Conservation (phyloP, 108 stramenopile species). For the Skeletonema potamos region DNA sequence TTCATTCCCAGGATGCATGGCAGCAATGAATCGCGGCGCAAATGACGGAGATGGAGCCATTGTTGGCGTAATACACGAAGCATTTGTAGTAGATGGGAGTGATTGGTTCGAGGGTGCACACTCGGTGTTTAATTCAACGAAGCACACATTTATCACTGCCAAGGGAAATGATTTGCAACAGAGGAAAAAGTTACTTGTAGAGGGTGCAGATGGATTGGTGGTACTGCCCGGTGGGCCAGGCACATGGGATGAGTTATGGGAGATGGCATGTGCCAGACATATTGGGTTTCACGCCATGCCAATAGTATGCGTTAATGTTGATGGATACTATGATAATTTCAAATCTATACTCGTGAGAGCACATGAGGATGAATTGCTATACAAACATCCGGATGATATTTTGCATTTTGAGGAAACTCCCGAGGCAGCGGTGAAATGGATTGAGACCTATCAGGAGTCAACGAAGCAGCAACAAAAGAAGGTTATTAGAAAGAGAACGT, state of each 20-base stretch:
- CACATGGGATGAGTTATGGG: slow-evolving; percentile 92
- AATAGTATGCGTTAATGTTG: slow-evolving; percentile 86
- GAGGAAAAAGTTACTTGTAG: slow-evolving; percentile 80
- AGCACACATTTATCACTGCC: slow-evolving; percentile 70
- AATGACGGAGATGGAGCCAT: slow-evolving; percentile 71
- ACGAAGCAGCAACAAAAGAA: slow-evolving; percentile 6
- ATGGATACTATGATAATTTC: slow-evolving; percentile 85
- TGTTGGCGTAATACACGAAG: slow-evolving; percentile 91
- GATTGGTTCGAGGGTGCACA: slow-evolving; percentile 63
- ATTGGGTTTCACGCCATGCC: slow-evolving; percentile 68
- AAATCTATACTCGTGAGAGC: slow-evolving; percentile 66
- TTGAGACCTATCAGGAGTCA: slow-evolving; percentile 25
- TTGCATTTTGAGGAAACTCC: slow-evolving; percentile 74
- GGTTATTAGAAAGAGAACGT: slow-evolving; percentile 19
- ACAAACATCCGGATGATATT: slow-evolving; percentile 66
- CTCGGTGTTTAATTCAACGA: slow-evolving; percentile 53
- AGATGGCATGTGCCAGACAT: slow-evolving; percentile 89
- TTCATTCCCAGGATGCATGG: slow-evolving; percentile 75
- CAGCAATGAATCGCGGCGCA: slow-evolving; percentile 87
- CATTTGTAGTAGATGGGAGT: slow-evolving; percentile 83
- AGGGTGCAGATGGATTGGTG: slow-evolving; percentile 79
- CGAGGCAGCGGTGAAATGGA: slow-evolving; percentile 44
- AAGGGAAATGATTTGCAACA: slow-evolving; percentile 85
- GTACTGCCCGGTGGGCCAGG: slow-evolving; percentile 96
- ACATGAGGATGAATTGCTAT: slow-evolving; percentile 65